Conservation (phyloP, 768 basidiomycete genomes). For the Hericium rajendrae region DNA sequence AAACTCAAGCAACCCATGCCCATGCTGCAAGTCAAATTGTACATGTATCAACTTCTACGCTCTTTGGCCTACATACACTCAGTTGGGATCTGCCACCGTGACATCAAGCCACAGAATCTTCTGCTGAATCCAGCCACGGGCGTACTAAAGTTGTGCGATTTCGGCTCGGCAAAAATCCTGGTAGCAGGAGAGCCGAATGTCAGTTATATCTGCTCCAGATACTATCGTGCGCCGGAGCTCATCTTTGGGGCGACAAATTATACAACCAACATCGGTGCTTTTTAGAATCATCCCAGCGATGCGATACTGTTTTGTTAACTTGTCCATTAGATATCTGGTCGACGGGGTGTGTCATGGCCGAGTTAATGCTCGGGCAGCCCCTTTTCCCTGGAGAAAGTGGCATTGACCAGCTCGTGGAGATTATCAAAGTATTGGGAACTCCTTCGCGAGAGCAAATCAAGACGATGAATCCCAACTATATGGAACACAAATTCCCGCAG, state of each 20-base stretch:
- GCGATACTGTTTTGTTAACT: not conserved
- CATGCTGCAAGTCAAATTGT: conserved; percentile 98
- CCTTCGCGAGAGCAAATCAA: conserved; percentile 99
- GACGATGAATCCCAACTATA: conserved; percentile 99
- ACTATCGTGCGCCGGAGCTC: conserved; percentile 97
- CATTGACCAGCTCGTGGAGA: conserved; percentile 98
- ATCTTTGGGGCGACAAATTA: conserved; percentile 99
- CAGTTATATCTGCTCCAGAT: conserved; percentile 98
- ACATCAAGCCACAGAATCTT: conserved; percentile 99
- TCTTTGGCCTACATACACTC: conserved; percentile 99
- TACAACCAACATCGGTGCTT: conserved; percentile 95
- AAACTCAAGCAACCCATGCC: conserved; percentile 99
- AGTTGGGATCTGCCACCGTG: conserved; percentile 98
- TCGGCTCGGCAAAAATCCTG: conserved; percentile 97
- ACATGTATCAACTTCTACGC: conserved; percentile 98
- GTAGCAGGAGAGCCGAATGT: conserved; percentile 98
- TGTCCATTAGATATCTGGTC: conserved; percentile 85
- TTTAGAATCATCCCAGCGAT: not conserved
- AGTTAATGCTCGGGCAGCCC: conserved; percentile 97
- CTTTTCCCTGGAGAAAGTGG: conserved; percentile 98
- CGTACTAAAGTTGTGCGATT: conserved; percentile 96
- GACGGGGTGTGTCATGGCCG: conserved; percentile 99
- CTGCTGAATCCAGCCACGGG: conserved; percentile 95
- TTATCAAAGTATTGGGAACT: conserved; percentile 98
- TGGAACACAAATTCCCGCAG: conserved; percentile 99